Conservation (phyloP, 2,329 filamentous ascomycete genomes). For the Curvularia spicifera region DNA sequence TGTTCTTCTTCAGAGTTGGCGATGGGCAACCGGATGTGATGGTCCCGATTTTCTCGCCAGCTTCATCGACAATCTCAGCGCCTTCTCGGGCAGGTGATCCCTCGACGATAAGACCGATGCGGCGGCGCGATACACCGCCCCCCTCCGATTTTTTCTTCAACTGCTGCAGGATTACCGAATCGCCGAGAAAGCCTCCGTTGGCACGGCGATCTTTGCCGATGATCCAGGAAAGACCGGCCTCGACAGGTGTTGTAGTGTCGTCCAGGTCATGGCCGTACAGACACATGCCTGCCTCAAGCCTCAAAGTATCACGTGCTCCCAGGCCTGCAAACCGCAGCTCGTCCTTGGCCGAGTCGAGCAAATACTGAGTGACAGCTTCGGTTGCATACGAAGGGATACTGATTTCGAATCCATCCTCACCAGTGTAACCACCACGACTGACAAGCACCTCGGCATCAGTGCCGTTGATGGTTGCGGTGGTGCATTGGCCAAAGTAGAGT, state of each 20-base stretch:
- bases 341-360: constrained; percentile 68
- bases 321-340: constrained; percentile 83
- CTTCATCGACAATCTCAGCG: constrained; percentile 72
- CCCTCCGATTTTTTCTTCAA: constrained; percentile 77
- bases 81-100: constrained; percentile 91
- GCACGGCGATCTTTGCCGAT: constrained; percentile 78
- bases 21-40: constrained; percentile 91
- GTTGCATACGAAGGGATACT: constrained; percentile 75
- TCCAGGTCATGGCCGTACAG: constrained; percentile 98
- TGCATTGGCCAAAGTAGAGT: constrained; percentile 82
- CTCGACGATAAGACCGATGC: constrained; percentile 81
- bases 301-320: constrained; percentile 87
- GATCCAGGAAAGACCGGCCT: constrained; percentile 76
- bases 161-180: constrained; percentile 77
- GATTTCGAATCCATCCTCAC: constrained; percentile 98
- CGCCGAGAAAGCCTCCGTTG: constrained; percentile 81
- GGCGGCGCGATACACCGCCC: constrained; percentile 70
- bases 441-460: constrained; percentile 69
- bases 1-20: constrained; percentile 85
- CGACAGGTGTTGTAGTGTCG: constrained; percentile 74
- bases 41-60: constrained; percentile 72
- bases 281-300: constrained; percentile 97
- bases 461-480: constrained; percentile 67
- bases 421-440: constrained; percentile 91
- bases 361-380: constrained; percentile 69